phyloP scores from a whole-genome alignment of 2,329 filamentous ascomycete genomes.

The Colletotrichum cuscutae region DNA sequence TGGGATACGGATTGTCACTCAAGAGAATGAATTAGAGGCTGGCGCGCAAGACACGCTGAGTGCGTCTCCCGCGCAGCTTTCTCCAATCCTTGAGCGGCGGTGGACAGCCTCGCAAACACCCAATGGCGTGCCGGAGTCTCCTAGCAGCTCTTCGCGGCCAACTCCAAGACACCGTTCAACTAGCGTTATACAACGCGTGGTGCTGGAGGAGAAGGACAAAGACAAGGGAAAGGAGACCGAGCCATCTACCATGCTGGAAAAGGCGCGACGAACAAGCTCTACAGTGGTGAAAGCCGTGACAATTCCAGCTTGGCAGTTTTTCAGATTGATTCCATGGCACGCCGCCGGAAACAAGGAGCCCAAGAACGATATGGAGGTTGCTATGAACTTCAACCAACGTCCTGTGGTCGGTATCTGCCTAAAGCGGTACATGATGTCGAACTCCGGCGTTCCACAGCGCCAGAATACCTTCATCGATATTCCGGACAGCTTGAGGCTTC shows the following conservation, averaged over 20 bases:
- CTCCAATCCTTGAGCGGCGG: constrained; percentile 38
- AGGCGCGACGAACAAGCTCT: constrained; percentile 56
- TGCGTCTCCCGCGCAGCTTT: constrained; percentile 45
- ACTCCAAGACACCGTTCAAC: constrained; percentile 59
- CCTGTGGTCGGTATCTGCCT: constrained; percentile 93
- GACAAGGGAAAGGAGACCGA: constrained; percentile 55
- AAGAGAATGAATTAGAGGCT: constrained; percentile 40
- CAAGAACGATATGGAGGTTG: constrained; percentile 80
- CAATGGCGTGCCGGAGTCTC: constrained; percentile 32
- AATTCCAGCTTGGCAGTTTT: constrained; percentile 98
- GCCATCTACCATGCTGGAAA: constrained; percentile 52
- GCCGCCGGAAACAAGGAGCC: constrained; percentile 67
- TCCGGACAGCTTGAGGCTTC: constrained; percentile 80
- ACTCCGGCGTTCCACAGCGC: constrained; percentile 74
- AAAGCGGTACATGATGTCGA: constrained; percentile 85
- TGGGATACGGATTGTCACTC: constrained; percentile 47
- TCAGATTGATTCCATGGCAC: constrained; percentile 94
- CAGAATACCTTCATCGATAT: constrained; percentile 91
- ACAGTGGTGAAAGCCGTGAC: constrained; percentile 81
- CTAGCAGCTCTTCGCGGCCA: constrained; percentile 45
- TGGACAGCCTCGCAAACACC: constrained; percentile 16
- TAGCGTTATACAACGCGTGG: constrained; percentile 71
- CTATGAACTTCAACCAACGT: constrained; percentile 85
- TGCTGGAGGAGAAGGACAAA: constrained; percentile 62
- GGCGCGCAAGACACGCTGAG: constrained; percentile 46